Base-by-base conservation (phyloP, 495 filamentous ascomycete species). In the Penicillium longicatenatum region DNA sequence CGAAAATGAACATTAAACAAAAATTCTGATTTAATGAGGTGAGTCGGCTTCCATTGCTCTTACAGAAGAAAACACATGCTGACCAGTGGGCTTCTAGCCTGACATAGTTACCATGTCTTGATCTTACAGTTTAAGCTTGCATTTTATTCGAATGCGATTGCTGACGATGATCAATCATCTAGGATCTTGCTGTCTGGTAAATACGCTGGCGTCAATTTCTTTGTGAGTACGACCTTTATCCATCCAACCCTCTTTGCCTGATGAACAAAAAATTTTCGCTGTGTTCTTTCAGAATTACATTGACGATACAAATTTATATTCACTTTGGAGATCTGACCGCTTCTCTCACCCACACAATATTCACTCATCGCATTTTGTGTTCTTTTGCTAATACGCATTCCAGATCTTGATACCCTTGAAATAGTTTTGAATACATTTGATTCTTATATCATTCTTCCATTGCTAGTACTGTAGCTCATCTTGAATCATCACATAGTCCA, bases 11-110 rank as follows among this genome's bases (percentile, higher is more conserved):
- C 88, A 83, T 82, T 71, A 50, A 79, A 84, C 75, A 85, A 87
- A 91, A 93, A 94, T 88, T 96, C 92, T 97, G 92, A 97, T 97
- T 92, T 95, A 95, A 94, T 94, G 90, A 93, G 90, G 89, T 93
- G 79, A 76, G 83, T 79, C 20, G 11, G 17, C 11, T 29, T 26
- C 26, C 10, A 21, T 9, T 5, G 41, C n/a, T 49, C 3, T 22
- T 24, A 5, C 16, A 26, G 0, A 17, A 14, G 42, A 14, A 50
- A 31, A 24, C 19, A n/a, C 42, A 52, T 64, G 69, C 83, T 87
- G 68, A 86, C 75, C 47, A 44, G 20, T 53, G 11, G 47, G 26
- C 48, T 42, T 52, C 41, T 51, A 79, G 76, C 73, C 78, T 80
- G 76, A 79, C 61, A 65, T 70, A 73, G 71, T 73, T 78, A 72